phyloP scores from a whole-genome alignment of 2,329 filamentous ascomycete species.

The Zymoseptoria brevis region DNA sequence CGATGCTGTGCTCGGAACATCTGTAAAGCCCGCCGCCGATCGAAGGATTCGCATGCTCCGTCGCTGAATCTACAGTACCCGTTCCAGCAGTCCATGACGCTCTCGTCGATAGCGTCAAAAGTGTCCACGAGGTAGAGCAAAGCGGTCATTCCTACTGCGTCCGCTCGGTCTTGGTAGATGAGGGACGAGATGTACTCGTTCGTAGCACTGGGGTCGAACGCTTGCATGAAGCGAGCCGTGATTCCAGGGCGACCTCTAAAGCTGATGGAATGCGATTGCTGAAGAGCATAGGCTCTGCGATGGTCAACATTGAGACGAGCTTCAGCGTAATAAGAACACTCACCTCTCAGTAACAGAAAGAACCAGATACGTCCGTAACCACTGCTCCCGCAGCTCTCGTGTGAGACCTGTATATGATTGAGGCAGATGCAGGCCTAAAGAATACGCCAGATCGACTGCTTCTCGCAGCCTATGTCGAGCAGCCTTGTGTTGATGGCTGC shows the following conservation, averaged over 20 bases:
- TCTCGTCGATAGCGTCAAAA: slow-evolving; percentile 39
- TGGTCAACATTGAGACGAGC: no score
- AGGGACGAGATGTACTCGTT: slow-evolving; percentile 28
- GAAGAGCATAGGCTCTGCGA: slow-evolving; percentile 34
- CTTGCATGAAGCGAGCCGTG: slow-evolving; percentile 34
- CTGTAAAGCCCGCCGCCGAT: slow-evolving; percentile 28
- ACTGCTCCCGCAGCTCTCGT: slow-evolving; percentile 33
- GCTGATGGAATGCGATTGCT: slow-evolving; percentile 36
- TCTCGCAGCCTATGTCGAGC: slow-evolving; percentile 24
- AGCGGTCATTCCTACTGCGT: slow-evolving; percentile 35
- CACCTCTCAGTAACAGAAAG: slow-evolving; percentile 23
- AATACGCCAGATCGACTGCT: slow-evolving; percentile 34
- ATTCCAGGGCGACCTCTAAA: slow-evolving; percentile 36
- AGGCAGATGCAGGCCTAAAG: slow-evolving; percentile 35
- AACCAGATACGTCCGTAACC: slow-evolving; percentile 33
- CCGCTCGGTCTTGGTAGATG: slow-evolving; percentile 38
- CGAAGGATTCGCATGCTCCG: slow-evolving; percentile 28
- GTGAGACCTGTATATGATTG: slow-evolving; percentile 32
- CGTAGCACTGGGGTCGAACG: slow-evolving; percentile 32
- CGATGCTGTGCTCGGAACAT: slow-evolving; percentile 25
- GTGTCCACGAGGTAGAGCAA: slow-evolving; percentile 37
- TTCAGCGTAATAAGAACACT: no score
- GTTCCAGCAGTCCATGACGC: slow-evolving; percentile 39
- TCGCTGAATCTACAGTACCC: slow-evolving; percentile 29
- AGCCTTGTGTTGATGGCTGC: slow-evolving; percentile 21